Conservation (phyloP, 75 land plant genomes). For the Ceratopteris richardii region DNA sequence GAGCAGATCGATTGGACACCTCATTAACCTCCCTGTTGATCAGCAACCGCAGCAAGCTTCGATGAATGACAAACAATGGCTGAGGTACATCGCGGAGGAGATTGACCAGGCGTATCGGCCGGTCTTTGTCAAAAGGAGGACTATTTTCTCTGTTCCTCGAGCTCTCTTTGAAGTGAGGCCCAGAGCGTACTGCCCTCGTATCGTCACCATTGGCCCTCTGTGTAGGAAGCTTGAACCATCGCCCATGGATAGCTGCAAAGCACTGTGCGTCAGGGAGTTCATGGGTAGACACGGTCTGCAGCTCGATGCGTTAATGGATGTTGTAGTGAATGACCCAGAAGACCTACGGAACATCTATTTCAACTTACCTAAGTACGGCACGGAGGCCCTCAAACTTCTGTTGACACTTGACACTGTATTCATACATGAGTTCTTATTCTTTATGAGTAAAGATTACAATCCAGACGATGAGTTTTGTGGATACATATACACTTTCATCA, state of each 20-base stretch:
- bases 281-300: neutral
- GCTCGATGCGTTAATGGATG: neutral
- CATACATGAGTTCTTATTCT: constrained; percentile 1
- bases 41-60: constrained; percentile 2
- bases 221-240: constrained; percentile 5
- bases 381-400: constrained; percentile 1
- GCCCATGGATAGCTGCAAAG: constrained; percentile 8
- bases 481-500: neutral
- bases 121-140: neutral
- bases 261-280: constrained; percentile 4
- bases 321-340: neutral
- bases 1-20: neutral
- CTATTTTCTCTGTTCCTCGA: neutral
- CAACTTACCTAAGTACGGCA: constrained; percentile 1
- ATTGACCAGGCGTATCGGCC: neutral
- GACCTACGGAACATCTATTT: neutral
- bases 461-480: constrained; percentile 1
- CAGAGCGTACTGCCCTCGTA: neutral
- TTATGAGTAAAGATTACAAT: neutral
- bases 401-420: constrained; percentile 1
- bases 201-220: constrained; percentile 5
- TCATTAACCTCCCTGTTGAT: constrained; percentile 3
- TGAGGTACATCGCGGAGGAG: neutral
- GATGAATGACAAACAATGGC: neutral
- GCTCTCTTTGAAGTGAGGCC: constrained; percentile 6